Evolutionary conservation across 805 yeast genomes (phyloP).

Genomic region (Yueomyces sinensis): DNA sequence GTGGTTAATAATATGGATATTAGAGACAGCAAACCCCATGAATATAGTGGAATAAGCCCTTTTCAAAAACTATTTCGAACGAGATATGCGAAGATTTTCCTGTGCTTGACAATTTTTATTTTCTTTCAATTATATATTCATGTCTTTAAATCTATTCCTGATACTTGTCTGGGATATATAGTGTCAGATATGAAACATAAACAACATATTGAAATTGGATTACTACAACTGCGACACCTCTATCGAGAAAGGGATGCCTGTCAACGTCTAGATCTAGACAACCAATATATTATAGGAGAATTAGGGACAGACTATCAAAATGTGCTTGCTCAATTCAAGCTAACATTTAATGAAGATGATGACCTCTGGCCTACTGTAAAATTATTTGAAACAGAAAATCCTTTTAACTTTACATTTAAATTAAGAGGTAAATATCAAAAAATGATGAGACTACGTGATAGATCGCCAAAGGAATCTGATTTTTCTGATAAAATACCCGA

Average conservation of each 20-base stretch:
- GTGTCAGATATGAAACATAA: too few relatives aligned
- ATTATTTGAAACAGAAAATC: conserved; percentile 12
- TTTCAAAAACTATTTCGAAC: too few relatives aligned
- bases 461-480: conserved; percentile 38
- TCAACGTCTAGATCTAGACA: conserved; percentile 12
- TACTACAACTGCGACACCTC: conserved; percentile 11
- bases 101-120: too few relatives aligned
- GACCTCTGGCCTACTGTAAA: conserved; percentile 10
- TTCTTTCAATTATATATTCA: too few relatives aligned
- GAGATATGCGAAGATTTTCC: too few relatives aligned
- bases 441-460: conserved; percentile 28
- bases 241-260: conserved; percentile 16
- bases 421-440: conserved; percentile 5
- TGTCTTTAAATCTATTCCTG: too few relatives aligned
- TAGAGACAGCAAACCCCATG: too few relatives aligned
- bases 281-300: neutral
- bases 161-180: too few relatives aligned
- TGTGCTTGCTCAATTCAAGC: neutral
- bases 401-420: conserved; percentile 12
- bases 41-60: too few relatives aligned
- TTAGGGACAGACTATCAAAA: too few relatives aligned
- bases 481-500: conserved; percentile 33
- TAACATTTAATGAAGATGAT: neutral
- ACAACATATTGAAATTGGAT: neutral
- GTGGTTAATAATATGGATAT: too few relatives aligned